Evolutionary conservation across 1,284 basidiomycete species (phyloP), one percentile per base, ranked within the genome.

Genomic region (Ceratobasidium papillatum): DNA sequence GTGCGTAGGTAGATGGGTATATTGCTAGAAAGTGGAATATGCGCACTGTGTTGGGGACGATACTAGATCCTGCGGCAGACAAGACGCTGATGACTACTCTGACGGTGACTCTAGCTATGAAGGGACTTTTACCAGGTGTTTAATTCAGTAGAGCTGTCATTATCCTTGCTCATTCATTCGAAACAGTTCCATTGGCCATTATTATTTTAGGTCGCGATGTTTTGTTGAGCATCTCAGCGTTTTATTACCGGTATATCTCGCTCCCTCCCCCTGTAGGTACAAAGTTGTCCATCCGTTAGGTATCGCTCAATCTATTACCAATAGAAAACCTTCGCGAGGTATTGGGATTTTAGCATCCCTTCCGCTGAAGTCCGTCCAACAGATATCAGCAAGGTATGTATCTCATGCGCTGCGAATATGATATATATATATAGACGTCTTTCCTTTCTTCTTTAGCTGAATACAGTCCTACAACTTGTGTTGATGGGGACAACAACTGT

Each of bases 31-130:
- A 88, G 75, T 98, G 87, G 85, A 90, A 93, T 54, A 92, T 95
- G 91, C 87, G 84, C 62, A 92, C 94, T 11, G 95, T 99, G 11
- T 86, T 99, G 43, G 97, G 97, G 11, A 94, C 94, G 12, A 96
- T 99, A 75, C 87, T 99, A 7, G 98, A 99, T 82, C 97, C 97
- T 8, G 95, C 96, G 0, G 97, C 98, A 1, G 97, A 99, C 87
- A 99, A 99, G 84, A 87, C 90, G 30, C 85, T 99, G 58, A 94
- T 99, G 91, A 98, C 97, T 0, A 98, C 96, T 0, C 86, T 99
- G 81, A 95, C 95, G 1, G 85, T 97, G 61, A 93, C 95, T 0
- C 84, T 99, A 74, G 90, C 94, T 0, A 88, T 93, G 85, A 91
- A 93, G 78, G 91, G 90, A 9, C 85, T 97, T 77, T 84, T 99